phyloP scores from a whole-genome alignment of 1,139 yeast species.

The Pichia sp. region DNA sequence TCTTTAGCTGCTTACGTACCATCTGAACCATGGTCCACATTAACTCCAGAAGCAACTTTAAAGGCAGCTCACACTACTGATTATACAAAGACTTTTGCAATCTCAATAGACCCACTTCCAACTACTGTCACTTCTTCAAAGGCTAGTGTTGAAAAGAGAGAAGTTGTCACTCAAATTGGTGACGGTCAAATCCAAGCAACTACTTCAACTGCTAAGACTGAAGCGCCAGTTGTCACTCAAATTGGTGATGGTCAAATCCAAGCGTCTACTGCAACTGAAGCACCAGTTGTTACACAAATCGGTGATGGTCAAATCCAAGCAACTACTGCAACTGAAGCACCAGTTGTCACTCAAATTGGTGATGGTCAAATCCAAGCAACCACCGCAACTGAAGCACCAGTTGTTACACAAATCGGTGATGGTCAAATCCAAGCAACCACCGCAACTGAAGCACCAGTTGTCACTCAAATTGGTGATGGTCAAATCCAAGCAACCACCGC shows the following conservation, averaged over 20 bases:
- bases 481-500: conserved; percentile 46
- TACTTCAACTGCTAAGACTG: conserved; percentile 27
- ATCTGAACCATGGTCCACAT: conserved; percentile 66
- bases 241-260: conserved; percentile 8
- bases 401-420: conserved; percentile 35
- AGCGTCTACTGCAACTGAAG: conserved; percentile 10
- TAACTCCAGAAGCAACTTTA: conserved; percentile 55
- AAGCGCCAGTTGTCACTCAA: conserved; percentile 12
- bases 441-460: conserved; percentile 31
- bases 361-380: conserved; percentile 32
- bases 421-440: conserved; percentile 35
- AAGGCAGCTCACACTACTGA: conserved; percentile 53
- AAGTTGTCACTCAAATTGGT: conserved; percentile 20
- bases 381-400: conserved; percentile 31
- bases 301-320: conserved; percentile 49
- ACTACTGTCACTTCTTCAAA: conserved; percentile 25
- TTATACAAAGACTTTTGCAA: conserved; percentile 59
- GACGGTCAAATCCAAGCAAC: conserved; percentile 29
- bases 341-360: conserved; percentile 36
- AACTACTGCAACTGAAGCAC: conserved; percentile 27
- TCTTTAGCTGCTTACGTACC: conserved; percentile 62
- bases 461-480: conserved; percentile 54
- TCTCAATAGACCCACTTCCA: conserved; percentile 52
- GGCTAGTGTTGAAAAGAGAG: background rate
- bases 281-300: conserved; percentile 32